Evolutionary conservation across 2,329 filamentous ascomycete genomes (phyloP).

Genomic region (Chrysoporthe austroafricana): DNA sequence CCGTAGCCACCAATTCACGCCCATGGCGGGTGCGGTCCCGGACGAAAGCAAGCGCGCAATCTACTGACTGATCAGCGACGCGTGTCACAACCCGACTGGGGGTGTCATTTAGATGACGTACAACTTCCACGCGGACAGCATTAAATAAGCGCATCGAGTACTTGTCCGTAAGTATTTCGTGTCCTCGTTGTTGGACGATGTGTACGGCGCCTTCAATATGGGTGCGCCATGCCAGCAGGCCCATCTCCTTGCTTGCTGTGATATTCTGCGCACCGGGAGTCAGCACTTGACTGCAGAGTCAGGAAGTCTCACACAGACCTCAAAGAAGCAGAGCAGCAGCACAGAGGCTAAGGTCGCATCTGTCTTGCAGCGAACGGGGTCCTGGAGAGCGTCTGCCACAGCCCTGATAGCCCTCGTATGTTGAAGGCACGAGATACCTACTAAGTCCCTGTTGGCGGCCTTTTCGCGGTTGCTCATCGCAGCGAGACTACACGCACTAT

Average conservation of each 20-base stretch:
- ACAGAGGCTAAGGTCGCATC: conserved; percentile 64
- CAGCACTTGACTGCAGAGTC: background rate
- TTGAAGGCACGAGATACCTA: conserved; percentile 48
- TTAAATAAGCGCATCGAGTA: conserved; percentile 60
- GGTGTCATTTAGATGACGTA: background rate
- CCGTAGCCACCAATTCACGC: conserved; percentile 62
- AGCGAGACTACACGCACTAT: conserved; percentile 62
- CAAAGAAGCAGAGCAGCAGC: conserved; percentile 62
- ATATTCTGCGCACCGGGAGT: conserved; percentile 37
- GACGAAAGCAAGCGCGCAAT: conserved; percentile 61
- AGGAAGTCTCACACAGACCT: conserved; percentile 41
- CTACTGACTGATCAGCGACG: background rate
- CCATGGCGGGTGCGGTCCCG: conserved; percentile 56
- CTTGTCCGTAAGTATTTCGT: conserved; percentile 56
- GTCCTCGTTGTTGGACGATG: conserved; percentile 60
- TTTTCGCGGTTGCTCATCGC: conserved; percentile 57
- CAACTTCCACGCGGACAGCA: conserved; percentile 63
- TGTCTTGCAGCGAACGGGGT: conserved; percentile 51
- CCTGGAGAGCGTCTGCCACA: conserved; percentile 56
- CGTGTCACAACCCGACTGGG: conserved; percentile 39
- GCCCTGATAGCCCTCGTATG: conserved; percentile 59
- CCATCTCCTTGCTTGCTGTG: conserved; percentile 58
- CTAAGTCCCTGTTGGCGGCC: conserved; percentile 39
- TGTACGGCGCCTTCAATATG: conserved; percentile 66
- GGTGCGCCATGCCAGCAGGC: conserved; percentile 63